These are phyloP conservation scores for Hirsutella minnesotensis DNA, from an alignment of 2,329 filamentous ascomycete genomes.

Conservation along the genomic window DNA sequence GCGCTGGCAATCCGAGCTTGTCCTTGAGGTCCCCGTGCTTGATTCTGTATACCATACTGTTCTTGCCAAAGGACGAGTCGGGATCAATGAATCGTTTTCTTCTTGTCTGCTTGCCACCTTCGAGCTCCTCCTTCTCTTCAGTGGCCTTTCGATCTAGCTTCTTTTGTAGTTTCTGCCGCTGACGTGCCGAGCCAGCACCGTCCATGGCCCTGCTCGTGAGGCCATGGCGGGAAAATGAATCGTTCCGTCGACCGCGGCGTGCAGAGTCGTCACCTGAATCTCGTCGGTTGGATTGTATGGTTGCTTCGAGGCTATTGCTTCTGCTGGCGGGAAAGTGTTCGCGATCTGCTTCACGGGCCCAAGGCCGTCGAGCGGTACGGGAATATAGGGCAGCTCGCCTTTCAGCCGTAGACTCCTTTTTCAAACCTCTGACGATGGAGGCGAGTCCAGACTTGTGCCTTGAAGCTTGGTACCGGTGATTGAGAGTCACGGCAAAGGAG, in stretches of 20 bases:
- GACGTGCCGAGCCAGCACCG: conserved; percentile 16
- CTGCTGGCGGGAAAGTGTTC: too few relatives aligned
- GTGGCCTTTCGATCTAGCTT: conserved; percentile 32
- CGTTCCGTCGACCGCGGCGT: not conserved
- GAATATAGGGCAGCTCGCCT: too few relatives aligned
- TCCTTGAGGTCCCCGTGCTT: conserved; percentile 30
- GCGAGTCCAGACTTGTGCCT: too few relatives aligned
- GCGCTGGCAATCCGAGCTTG: conserved; percentile 11
- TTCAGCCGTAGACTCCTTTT: too few relatives aligned
- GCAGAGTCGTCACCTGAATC: too few relatives aligned
- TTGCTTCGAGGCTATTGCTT: too few relatives aligned
- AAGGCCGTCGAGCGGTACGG: too few relatives aligned
- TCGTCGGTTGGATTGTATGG: too few relatives aligned
- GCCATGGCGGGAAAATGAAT: conserved; percentile 6
- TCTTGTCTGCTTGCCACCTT: conserved; percentile 28
- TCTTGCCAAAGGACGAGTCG: conserved; percentile 37
- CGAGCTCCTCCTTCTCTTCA: conserved; percentile 20
- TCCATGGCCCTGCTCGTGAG: conserved; percentile 13
- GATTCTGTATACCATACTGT: conserved; percentile 42
- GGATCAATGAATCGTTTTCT: conserved; percentile 41
- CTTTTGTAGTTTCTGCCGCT: conserved; percentile 36
- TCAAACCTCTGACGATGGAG: too few relatives aligned
- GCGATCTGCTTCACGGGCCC: too few relatives aligned
- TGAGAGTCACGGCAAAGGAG: too few relatives aligned
- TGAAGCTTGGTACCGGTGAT: too few relatives aligned